Conservation (phyloP, 1,284 basidiomycete genomes). For the Ustilago sp. region DNA sequence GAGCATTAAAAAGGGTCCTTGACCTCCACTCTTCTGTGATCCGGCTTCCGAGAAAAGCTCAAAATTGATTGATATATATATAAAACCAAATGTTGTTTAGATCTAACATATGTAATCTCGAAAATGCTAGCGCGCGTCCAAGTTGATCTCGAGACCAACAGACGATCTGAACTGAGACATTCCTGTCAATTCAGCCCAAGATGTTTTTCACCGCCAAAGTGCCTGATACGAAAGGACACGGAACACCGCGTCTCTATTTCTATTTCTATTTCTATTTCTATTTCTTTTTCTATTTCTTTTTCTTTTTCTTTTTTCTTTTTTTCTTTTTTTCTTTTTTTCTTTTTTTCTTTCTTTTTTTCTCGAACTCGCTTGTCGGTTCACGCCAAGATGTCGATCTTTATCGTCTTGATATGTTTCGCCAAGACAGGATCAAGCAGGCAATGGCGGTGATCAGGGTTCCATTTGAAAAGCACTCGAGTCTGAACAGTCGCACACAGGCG, state of each 20-base stretch:
- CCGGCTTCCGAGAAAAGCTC: conserved; percentile 14
- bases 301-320: not conserved
- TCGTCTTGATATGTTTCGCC: too few relatives aligned
- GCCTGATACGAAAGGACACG: conserved; percentile 3
- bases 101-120: not conserved
- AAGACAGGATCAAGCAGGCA: too few relatives aligned
- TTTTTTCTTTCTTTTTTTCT: not conserved
- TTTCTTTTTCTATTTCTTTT: not conserved
- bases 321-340: not conserved
- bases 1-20: not conserved
- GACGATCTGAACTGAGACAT: conserved; percentile 22
- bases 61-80: not conserved
- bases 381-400: too few relatives aligned
- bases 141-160: conserved; percentile 21
- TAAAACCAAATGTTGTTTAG: too few relatives aligned
- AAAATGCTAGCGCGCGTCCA: not conserved
- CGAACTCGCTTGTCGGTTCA: too few relatives aligned
- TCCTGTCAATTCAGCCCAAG: not conserved
- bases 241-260: conserved; percentile 10
- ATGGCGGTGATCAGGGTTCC: too few relatives aligned
- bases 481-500: too few relatives aligned
- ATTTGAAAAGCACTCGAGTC: too few relatives aligned
- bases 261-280: not conserved
- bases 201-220: not conserved
- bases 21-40: conserved; percentile 9